phyloP scores from a whole-genome alignment of 108 stramenopile genomes.

The Chaetoceros tenuissimus region DNA sequence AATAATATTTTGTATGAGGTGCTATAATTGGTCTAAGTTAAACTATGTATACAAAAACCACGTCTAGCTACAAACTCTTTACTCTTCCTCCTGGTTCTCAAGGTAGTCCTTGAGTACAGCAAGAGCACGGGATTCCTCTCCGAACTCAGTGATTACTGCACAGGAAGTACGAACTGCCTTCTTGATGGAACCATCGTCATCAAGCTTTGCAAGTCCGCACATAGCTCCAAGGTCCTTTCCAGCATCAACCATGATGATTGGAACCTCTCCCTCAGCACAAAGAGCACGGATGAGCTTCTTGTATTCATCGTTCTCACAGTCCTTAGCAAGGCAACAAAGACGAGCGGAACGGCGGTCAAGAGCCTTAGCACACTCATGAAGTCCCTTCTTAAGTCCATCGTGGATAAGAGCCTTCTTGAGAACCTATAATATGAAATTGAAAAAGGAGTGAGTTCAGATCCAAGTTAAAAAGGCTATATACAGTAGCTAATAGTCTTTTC shows the following conservation, averaged over 20 bases:
- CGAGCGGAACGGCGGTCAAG: slow-evolving; percentile 94
- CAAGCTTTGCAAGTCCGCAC: slow-evolving; percentile 97
- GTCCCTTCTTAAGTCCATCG: slow-evolving; percentile 96
- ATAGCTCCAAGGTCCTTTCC: slow-evolving; percentile 96
- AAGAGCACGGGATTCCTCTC: slow-evolving; percentile 95
- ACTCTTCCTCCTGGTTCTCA: slow-evolving; percentile 84
- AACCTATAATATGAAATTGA: slow-evolving; percentile 41
- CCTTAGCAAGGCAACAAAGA: slow-evolving; percentile 97
- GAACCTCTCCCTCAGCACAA: slow-evolving; percentile 95
- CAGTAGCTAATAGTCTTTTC: neutral
- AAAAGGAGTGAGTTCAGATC: neutral
- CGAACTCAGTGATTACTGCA: slow-evolving; percentile 98
- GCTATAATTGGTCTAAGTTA: too few relatives aligned
- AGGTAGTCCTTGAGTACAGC: slow-evolving; percentile 94
- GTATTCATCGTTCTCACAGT: slow-evolving; percentile 99
- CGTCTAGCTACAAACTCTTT: slow-evolving; percentile 18
- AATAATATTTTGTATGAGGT: too few relatives aligned
- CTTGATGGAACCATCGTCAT: slow-evolving; percentile 91
- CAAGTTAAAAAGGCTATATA: neutral
- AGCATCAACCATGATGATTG: slow-evolving; percentile 94
- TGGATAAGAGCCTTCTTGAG: slow-evolving; percentile 97
- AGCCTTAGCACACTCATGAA: slow-evolving; percentile 99
- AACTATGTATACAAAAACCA: too few relatives aligned
- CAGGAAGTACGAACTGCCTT: slow-evolving; percentile 96
- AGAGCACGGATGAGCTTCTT: slow-evolving; percentile 98